Evolutionary conservation across 2,329 filamentous ascomycete species (phyloP), one percentile per base, ranked within the genome.

Genomic region (Arthrobotrys sinensis): DNA sequence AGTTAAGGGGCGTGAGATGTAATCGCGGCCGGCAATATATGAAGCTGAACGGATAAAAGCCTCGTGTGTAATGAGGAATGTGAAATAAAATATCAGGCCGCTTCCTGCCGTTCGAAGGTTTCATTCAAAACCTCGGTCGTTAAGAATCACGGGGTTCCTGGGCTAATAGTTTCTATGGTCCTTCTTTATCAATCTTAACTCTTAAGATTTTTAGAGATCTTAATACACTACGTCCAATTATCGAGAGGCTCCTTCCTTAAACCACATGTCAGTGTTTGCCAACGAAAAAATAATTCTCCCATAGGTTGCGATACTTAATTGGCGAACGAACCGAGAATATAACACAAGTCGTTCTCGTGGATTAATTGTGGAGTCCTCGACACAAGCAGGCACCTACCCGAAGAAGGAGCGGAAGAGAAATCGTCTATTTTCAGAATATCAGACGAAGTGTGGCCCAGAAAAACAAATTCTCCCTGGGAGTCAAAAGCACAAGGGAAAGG

Each of bases 341-440:
- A 46, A n/a, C 6, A 36, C 60, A 50, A 40, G 34, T 43, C 68
- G 46, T 72, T 63, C 32, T 62, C 50, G 40, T 70, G 53, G 16
- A 64, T 34, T 64, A 50, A 64, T 40, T 66, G 68, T 72, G 67
- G 67, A 64, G 67, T 24, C 48, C 45, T 19, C 12, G 45, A 52
- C 63, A 57, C 50, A 72, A 65, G 48, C 68, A 76, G 55, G 66
- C 73, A 77, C 73, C 73, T 77, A 77, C 73, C 73, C 73, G 73
- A 77, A 71, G 60, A 77, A 77, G 73, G 66, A 63, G 70, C 73
- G 73, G 73, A 77, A 71, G 48, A 77, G 60, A 71, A 76, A 66
- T 70, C 72, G 73, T 77, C 66, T 77, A 77, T 77, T 77, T 77
- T 77, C 66, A 77, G 73, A 71, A 77, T 77, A 77, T 77, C 73